Base-by-base conservation (phyloP, 257 asterid genomes). In the Primulina tabacum region DNA sequence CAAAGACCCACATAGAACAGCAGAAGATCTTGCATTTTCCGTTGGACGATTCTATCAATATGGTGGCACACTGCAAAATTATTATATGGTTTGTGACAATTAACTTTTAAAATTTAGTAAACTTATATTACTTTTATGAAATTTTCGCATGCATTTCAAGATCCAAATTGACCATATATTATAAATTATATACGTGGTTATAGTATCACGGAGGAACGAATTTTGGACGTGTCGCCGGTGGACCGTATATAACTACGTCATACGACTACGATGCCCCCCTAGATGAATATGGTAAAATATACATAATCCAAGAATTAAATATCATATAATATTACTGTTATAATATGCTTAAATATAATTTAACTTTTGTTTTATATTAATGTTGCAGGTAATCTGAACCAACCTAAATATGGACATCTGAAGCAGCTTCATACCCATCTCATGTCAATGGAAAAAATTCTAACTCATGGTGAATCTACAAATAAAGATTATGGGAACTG, bases 211-310 rank as follows among this genome's bases (percentile, higher is more conserved):
- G 85, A 18, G 88, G 88, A 17, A 83, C 85, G 3, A 83, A 80
- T 62, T 83, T 83, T 33, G 85, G 88, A 5, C 72, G 85, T 7
- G 50, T 62, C 4, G 55, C 83, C 4, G 85, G 85, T 7, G 88
- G 82, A 61, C 83, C 83, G 0, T 80, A 78, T 17, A 83, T 83
- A 28, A 34, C 73, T 1, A 83, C 85, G 11, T 30, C 79, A n/a
- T 83, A 83, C 12, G 85, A 83, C 55, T 83, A 83, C 21, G 83
- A 83, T 62, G 88, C 85, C 8, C 88, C 88, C 14, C 79, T 80
- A 4, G 64, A 83, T 64, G 87, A 83, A 72, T 83, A 80, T 59
- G 87, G 85, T 79, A 79, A 43, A 10, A 64, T 0, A 29, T 4
- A 5, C 17, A 43, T 55, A 30, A 29, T 37, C 8, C 6, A n/a